These are phyloP conservation scores for Rhynchospora breviuscula DNA, from an alignment of 176 grass and related monocot genomes.

Conservation along the genomic window DNA sequence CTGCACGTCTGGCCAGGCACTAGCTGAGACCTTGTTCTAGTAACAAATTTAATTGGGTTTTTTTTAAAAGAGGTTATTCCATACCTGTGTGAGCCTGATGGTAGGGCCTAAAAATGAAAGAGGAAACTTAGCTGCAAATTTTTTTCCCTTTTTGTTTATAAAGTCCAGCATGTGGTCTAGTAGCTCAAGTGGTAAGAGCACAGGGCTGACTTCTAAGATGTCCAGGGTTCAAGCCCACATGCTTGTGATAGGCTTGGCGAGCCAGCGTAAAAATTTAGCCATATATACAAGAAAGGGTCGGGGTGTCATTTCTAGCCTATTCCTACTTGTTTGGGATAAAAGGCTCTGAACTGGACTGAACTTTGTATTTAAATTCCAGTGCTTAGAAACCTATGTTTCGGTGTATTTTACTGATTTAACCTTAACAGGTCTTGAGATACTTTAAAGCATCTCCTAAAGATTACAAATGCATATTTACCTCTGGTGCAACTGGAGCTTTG, in stretches of 20 bases:
- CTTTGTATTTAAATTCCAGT: background rate
- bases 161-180: no score
- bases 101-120: background rate
- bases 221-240: no score
- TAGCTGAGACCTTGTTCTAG: background rate
- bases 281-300: no score
- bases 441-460: conserved; percentile 85
- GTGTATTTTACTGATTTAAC: conserved; percentile 28
- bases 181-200: no score
- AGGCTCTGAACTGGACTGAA: no score
- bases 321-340: no score
- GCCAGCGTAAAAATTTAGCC: no score
- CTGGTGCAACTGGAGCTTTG: conserved; percentile 77
- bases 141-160: no score
- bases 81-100: background rate
- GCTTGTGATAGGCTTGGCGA: no score
- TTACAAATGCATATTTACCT: conserved; percentile 96
- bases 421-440: conserved; percentile 72
- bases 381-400: conserved; percentile 20
- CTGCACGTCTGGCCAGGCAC: background rate
- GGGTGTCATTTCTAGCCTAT: no score
- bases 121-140: conserved; percentile 2
- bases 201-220: no score
- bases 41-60: background rate
- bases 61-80: background rate